Base-by-base conservation (phyloP, 2,329 filamentous ascomycete genomes). In the Tolypocladium nubicola region DNA sequence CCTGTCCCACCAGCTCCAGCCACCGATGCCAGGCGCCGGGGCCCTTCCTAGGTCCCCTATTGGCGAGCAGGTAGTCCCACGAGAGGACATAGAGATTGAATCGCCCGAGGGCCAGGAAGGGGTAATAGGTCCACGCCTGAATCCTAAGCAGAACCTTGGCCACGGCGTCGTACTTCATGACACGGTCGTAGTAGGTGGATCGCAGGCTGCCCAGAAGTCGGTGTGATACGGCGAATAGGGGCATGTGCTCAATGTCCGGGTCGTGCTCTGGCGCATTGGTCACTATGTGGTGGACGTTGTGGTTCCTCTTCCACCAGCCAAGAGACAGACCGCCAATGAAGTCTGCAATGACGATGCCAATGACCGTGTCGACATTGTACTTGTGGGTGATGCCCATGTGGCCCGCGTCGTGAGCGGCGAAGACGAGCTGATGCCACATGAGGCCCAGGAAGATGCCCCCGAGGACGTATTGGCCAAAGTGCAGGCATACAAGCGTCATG, bases 301-400 rank as follows among this genome's bases (percentile, higher is more conserved):
- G 93, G 69, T 86, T 97, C 60, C 85, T 82, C 74, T 97, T 97
- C 93, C 94, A 99, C 94, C 94, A 99, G 50, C 93, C 90, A 56
- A 96, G 75, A 33, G 90, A 96, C 39, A 99, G 74, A 0, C 94
- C 94, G 41, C 94, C 94, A 23, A 94, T 76, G 65, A 88, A 97
- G 70, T 96, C 88, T 56, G 92, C 91, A 66, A 97, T 88, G 62
- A 96, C 75, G 67, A 97, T 96, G 53, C 90, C 93, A 61, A 99
- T 90, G 53, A 88, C 79, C 1, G 87, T 88, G 71, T 99, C 94
- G 41, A 84, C 73, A 54, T 88, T 85, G 70, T 93, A 97, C 68
- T 87, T 80, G 72, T 97, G 93, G 2, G 94, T 99, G 65, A 99
- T 96, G 63, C 90, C 94, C 88, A 97, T 96, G 72, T 99, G 94